Evolutionary conservation across 805 yeast genomes (phyloP).

Genomic region (Babjeviella inositovora): DNA sequence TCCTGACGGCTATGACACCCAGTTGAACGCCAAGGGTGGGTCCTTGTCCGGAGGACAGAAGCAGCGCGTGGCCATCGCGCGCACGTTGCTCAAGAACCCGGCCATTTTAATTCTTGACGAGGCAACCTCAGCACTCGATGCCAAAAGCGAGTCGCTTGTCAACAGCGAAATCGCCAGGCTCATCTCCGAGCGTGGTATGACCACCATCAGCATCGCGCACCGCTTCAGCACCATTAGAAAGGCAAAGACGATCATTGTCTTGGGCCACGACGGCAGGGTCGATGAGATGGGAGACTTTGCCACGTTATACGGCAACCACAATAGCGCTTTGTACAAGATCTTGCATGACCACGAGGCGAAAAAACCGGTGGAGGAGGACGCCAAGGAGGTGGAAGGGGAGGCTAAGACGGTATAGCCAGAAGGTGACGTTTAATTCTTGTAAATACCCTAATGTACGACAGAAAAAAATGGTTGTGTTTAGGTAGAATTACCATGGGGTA

Average conservation of each 20-base stretch:
- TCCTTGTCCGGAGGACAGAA: slow-evolving; percentile 63
- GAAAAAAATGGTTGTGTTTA: too few relatives aligned
- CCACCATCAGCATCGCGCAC: slow-evolving; percentile 85
- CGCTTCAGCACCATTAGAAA: slow-evolving; percentile 76
- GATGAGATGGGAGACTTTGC: slow-evolving; percentile 58
- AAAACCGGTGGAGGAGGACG: too few relatives aligned
- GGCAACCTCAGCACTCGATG: slow-evolving; percentile 50
- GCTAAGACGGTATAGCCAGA: too few relatives aligned
- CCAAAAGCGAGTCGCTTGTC: slow-evolving; percentile 28
- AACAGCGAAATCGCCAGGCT: too few relatives aligned
- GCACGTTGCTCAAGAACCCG: slow-evolving; percentile 57
- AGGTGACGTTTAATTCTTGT: too few relatives aligned
- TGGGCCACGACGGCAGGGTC: slow-evolving; percentile 58
- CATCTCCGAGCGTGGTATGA: too few relatives aligned
- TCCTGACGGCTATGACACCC: slow-evolving; percentile 46
- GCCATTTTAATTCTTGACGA: slow-evolving; percentile 50
- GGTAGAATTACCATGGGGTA: too few relatives aligned
- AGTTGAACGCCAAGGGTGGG: slow-evolving; percentile 38
- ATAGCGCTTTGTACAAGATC: too few relatives aligned
- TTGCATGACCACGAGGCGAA: too few relatives aligned
- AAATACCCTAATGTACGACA: too few relatives aligned
- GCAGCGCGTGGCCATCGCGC: slow-evolving; percentile 62
- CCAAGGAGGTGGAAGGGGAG: too few relatives aligned
- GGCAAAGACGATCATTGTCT: slow-evolving; percentile 68
- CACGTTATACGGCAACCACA: too few relatives aligned